Evolutionary conservation across 768 basidiomycete genomes (phyloP), one percentile per base, ranked within the genome.

Genomic region (Hortiboletus campestris): DNA sequence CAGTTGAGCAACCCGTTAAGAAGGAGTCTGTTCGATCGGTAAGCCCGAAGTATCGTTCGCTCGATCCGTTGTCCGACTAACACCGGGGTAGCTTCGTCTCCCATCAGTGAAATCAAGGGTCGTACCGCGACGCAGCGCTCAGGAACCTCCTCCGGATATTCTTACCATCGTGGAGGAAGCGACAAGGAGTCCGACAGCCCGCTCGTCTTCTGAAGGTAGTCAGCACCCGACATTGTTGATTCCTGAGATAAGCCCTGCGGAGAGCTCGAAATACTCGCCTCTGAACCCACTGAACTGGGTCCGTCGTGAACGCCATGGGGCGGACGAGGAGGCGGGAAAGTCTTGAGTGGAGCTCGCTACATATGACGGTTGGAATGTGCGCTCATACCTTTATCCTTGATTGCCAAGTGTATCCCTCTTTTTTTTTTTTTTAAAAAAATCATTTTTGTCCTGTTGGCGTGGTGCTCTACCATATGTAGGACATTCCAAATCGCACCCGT

Each of bases 131-230:
- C 51, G 51, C n/a, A 25, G 43, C 22, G 44, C 14, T 8, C 39
- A 53, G 34, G 51, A 54, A 31, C 38, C 22, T n/a, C 17, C 38
- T 2, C 45, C 51, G 2, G 51, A 54, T 36, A 57, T 57, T 42
- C 56, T 57, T 25, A 36, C 44, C 14, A 47, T 56, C 28, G 55
- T 56, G 11, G 55, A 56, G 32, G 45, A 56, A 6, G 55, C 51
- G 11, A 51, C 55, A 19, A 56, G 19, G 45, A 39, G 25, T 17
- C 55, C 51, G 16, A 31, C 32, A 14, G 7, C 39, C 8, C 31
- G 45, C 14, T 46, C 51, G 8, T 45, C 45, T 16, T 46, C 40
- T 17, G 34, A 42, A 6, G 35, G 38, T 50, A n/a, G n/a, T 19
- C 53, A 13, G 7, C 39, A 16, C 36, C 11, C 39, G 22, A 35